Evolutionary conservation across 495 filamentous ascomycete species (phyloP), one percentile per base, ranked within the genome.

Genomic region (Penicillium atrosanguineum): DNA sequence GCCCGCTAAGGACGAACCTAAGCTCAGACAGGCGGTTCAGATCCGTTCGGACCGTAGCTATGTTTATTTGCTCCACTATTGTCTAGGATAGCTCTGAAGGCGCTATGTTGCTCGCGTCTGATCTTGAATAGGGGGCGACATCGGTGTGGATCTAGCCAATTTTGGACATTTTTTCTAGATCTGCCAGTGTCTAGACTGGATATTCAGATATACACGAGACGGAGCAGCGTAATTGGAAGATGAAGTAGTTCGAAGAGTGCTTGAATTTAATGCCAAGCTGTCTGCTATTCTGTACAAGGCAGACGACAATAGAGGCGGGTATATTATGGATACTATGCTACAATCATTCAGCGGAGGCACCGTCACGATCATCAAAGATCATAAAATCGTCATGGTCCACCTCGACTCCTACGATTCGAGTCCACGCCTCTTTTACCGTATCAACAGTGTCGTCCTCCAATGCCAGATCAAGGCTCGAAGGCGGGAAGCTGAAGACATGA

Each of bases 361-460:
- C 61, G 28, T 73, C 72, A n/a, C 74, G 69, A 50, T 78, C 74
- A 18, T 74, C 70, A 56, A 78, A 78, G 11, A 65, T 69, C 87
- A 94, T 89, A 61, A 90, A 94, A 16, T 74, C 72, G 4, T 72
- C 73, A 39, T 73, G 70, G 20, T 45, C 51, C 7, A 65, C 69
- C 31, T 74, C 69, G 16, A 79, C 75, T 16, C 80, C 83, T 53
- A 84, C 72, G 7, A 90, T 73, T 21, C 68, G 61, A 52, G 78
- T 72, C 88, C 88, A 95, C 14, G 80, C 81, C 28, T 78, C 69
- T 50, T 79, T 76, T 18, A 91, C 84, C 21, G 78, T 60, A 14
- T 82, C 78, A 23, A 92, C 64, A 11, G 78, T 69, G 7, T 68
- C 62, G 64, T 95, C 90, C 57, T 90, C 83, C 59, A 92, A 86